phyloP scores from a whole-genome alignment of 805 yeast genomes.

The Yamadazyma tumulicola region DNA sequence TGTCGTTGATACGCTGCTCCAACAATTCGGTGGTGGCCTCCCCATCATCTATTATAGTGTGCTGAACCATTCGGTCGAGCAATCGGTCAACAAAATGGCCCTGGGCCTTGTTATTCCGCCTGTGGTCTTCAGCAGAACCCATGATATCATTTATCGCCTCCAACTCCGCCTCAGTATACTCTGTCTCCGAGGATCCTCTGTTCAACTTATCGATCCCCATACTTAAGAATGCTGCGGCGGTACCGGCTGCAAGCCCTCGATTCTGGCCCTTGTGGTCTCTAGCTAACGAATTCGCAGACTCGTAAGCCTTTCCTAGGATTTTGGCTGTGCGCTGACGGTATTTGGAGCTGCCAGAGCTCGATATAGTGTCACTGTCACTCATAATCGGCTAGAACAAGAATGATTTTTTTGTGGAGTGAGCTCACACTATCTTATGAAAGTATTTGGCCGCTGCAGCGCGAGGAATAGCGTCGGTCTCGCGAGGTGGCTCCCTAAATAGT shows the following conservation, averaged over 20 bases:
- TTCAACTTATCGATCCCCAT: conserved; percentile 27
- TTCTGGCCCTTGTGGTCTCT: conserved; percentile 22
- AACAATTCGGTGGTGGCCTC: conserved; percentile 46
- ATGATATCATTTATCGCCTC: conserved; percentile 25
- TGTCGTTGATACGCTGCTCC: conserved; percentile 41
- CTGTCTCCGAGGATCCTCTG: conserved; percentile 3
- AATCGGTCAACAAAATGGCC: conserved; percentile 57
- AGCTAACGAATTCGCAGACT: conserved; percentile 23
- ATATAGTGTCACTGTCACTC: not conserved
- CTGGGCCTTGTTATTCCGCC: conserved; percentile 5
- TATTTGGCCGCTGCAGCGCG: too few relatives aligned
- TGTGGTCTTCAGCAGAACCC: conserved; percentile 17
- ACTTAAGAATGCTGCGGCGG: conserved; percentile 33
- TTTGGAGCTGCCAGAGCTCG: conserved; percentile 1
- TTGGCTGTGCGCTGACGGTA: conserved; percentile 12
- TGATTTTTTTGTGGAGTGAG: too few relatives aligned
- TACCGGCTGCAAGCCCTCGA: conserved; percentile 34
- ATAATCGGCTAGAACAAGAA: too few relatives aligned
- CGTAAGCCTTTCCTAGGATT: conserved; percentile 19
- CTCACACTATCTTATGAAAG: too few relatives aligned
- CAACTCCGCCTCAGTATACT: conserved; percentile 25
- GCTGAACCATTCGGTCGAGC: conserved; percentile 50
- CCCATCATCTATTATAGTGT: conserved; percentile 43
- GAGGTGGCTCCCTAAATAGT: too few relatives aligned
- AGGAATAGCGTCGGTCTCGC: too few relatives aligned